Percentiles rank a stretch among this genome's conserved stretches.
Evolutionary conservation across 2,329 filamentous ascomycete genomes (phyloP).

Genomic region (Alternaria panax): DNA sequence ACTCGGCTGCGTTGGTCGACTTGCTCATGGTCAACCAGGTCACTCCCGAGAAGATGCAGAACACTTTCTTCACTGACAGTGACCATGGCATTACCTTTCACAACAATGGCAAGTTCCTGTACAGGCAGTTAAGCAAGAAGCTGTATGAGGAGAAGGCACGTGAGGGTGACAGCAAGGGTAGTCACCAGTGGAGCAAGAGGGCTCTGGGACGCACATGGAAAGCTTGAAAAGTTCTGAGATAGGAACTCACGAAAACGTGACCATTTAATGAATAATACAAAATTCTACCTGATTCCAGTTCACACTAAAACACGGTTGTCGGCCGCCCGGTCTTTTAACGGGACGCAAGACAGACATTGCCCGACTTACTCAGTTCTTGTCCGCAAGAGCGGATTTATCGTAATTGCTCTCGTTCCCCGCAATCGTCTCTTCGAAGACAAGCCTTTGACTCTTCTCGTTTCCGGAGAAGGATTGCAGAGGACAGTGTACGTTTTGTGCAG

Average conservation of each 20-base stretch:
- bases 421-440: not conserved
- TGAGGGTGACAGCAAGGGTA: constrained; percentile 42
- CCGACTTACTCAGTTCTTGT: not conserved
- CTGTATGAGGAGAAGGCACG: constrained; percentile 69
- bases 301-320: too few relatives aligned
- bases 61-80: constrained; percentile 70
- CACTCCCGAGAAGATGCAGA: constrained; percentile 67
- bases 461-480: not conserved
- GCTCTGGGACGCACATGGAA: constrained; percentile 24
- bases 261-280: not conserved
- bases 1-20: constrained; percentile 68
- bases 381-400: not conserved
- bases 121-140: constrained; percentile 67
- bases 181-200: constrained; percentile 59
- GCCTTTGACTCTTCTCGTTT: too few relatives aligned
- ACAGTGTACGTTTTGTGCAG: not conserved
- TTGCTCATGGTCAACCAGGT: constrained; percentile 67
- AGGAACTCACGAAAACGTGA: not conserved
- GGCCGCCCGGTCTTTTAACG: not conserved
- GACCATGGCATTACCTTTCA: constrained; percentile 69
- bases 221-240: not conserved
- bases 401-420: not conserved
- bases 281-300: not conserved
- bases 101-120: constrained; percentile 63
- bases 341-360: not conserved